A percentile compares a stretch with the other conserved stretches of the same genome.
phyloP scores from a whole-genome alignment of 345 rosid species.

The Euphorbia peplus region DNA sequence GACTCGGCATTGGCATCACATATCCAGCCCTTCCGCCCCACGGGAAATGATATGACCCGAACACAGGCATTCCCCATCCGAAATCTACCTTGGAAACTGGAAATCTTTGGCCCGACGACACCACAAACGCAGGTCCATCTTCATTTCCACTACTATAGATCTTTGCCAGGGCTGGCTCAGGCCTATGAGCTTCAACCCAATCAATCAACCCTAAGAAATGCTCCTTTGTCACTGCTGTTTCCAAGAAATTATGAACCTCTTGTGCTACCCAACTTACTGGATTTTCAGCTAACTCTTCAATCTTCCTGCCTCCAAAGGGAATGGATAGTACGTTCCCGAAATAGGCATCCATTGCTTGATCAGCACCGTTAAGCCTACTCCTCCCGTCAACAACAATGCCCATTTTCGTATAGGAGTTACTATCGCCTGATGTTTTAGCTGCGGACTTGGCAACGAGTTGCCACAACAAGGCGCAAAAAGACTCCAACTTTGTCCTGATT shows the following conservation, averaged over 20 bases:
- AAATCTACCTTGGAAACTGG: slow-evolving; percentile 48
- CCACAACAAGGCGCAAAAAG: slow-evolving; percentile 70
- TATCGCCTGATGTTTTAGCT: neutral
- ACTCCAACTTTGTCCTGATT: slow-evolving; percentile 52
- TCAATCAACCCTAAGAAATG: slow-evolving; percentile 74
- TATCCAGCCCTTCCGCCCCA: slow-evolving; percentile 52
- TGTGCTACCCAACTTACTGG: slow-evolving; percentile 53
- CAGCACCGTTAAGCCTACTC: slow-evolving; percentile 31
- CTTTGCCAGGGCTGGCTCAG: slow-evolving; percentile 47
- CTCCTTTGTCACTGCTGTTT: slow-evolving; percentile 39
- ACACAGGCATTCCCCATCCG: slow-evolving; percentile 53
- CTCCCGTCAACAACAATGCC: slow-evolving; percentile 78
- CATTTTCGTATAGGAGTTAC: slow-evolving; percentile 34
- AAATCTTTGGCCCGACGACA: slow-evolving; percentile 67
- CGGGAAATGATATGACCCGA: slow-evolving; percentile 63
- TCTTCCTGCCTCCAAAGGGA: slow-evolving; percentile 45
- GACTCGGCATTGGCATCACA: slow-evolving; percentile 67
- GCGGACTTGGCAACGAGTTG: slow-evolving; percentile 53
- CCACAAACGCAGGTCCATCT: slow-evolving; percentile 61
- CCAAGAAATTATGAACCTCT: slow-evolving; percentile 49
- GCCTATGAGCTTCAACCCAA: slow-evolving; percentile 71
- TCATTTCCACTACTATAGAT: slow-evolving; percentile 39
- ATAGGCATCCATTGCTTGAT: slow-evolving; percentile 31
- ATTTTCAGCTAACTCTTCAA: slow-evolving; percentile 35
- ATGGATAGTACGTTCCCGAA: slow-evolving; percentile 72